phyloP scores from a whole-genome alignment of 495 filamentous ascomycete species.

The Trichocladium uniseriatum region DNA sequence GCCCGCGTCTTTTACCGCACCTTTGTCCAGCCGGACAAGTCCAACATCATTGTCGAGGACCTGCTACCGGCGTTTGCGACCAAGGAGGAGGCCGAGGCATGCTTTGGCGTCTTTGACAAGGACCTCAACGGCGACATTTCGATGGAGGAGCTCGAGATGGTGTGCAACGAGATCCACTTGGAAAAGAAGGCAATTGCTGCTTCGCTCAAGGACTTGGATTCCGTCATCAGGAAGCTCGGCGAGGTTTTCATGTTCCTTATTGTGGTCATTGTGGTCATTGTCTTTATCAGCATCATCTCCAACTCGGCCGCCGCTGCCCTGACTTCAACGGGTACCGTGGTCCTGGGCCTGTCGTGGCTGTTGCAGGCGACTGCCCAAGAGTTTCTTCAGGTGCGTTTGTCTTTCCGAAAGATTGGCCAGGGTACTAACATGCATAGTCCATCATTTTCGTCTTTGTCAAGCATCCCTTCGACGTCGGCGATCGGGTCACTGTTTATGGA shows the following conservation, averaged over 20 bases:
- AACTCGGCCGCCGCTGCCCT: slow-evolving; percentile 75
- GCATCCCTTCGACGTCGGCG: slow-evolving; percentile 95
- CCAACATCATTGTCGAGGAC: slow-evolving; percentile 68
- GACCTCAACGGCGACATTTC: slow-evolving; percentile 96
- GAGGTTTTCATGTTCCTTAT: slow-evolving; percentile 82
- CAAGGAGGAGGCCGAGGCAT: slow-evolving; percentile 80
- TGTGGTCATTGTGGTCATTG: slow-evolving; percentile 63
- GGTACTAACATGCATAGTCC: slow-evolving; percentile 38
- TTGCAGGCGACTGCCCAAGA: slow-evolving; percentile 89
- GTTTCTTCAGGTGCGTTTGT: slow-evolving; percentile 48
- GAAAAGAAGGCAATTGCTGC: slow-evolving; percentile 94
- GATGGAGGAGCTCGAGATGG: slow-evolving; percentile 88
- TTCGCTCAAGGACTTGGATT: slow-evolving; percentile 89
- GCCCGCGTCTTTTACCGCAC: slow-evolving; percentile 90
- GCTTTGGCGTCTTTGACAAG: slow-evolving; percentile 90
- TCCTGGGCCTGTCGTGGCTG: slow-evolving; percentile 85
- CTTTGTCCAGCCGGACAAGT: slow-evolving; percentile 63
- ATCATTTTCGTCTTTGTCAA: slow-evolving; percentile 96
- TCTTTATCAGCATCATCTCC: slow-evolving; percentile 83
- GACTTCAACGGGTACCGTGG: slow-evolving; percentile 73
- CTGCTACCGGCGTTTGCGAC: slow-evolving; percentile 73
- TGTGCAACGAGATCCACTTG: slow-evolving; percentile 88
- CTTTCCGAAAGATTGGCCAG: background rate
- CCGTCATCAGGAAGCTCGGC: slow-evolving; percentile 86
- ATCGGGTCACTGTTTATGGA: slow-evolving; percentile 84